Evolutionary conservation across 2,329 filamentous ascomycete species (phyloP).

Genomic region (Mollisiaceae sp.): DNA sequence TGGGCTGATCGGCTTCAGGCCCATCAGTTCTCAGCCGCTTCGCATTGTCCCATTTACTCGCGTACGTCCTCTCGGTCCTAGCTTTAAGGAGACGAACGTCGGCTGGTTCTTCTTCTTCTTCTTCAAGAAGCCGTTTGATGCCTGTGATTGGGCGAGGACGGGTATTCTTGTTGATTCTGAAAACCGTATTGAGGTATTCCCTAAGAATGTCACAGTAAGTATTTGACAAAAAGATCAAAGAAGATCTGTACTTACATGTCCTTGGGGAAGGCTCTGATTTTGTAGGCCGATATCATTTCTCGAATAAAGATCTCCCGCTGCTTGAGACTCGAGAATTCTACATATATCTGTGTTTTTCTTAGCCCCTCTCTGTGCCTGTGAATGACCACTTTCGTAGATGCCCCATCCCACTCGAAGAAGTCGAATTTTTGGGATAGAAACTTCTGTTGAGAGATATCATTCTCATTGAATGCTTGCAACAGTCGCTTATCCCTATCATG

Average conservation of each 20-base stretch:
- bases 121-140: neutral
- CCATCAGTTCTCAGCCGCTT: neutral
- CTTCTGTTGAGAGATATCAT: neutral
- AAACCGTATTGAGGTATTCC: conserved; percentile 19
- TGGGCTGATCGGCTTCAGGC: neutral
- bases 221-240: too few relatives aligned
- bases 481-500: neutral
- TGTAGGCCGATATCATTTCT: neutral
- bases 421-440: neutral
- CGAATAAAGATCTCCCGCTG: neutral
- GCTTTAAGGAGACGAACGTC: conserved; percentile 14
- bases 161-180: neutral
- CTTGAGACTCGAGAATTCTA: neutral
- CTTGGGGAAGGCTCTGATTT: neutral
- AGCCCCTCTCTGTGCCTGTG: neutral
- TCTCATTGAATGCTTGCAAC: neutral
- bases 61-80: conserved; percentile 9
- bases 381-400: neutral
- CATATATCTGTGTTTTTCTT: neutral
- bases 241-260: neutral
- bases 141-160: neutral
- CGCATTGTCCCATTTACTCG: neutral
- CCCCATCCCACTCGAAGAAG: neutral
- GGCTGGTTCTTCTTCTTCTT: conserved; percentile 15
- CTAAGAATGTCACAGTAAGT: neutral